Conservation (phyloP, 192 early-diverging fungal genomes). For the Neocallimastix lanati region DNA sequence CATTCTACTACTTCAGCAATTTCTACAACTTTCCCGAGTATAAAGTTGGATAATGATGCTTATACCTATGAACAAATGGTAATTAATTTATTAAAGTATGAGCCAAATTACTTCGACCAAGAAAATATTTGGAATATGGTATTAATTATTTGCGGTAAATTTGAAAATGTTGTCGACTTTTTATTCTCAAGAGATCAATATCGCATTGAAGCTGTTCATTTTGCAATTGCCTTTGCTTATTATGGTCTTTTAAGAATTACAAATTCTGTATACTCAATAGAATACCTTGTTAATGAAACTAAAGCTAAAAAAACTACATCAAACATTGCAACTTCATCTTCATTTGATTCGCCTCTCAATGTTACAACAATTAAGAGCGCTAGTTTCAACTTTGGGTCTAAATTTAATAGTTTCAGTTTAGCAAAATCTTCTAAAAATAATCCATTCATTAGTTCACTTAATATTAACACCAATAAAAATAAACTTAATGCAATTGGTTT, state of each 20-base stretch:
- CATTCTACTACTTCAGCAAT: not conserved
- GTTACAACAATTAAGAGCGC: not conserved
- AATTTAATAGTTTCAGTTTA: not conserved
- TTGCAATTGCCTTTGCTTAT: slow-evolving; percentile 64
- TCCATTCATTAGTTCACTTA: not conserved
- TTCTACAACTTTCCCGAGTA: not conserved
- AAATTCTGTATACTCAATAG: slow-evolving; percentile 18
- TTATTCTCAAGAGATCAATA: slow-evolving; percentile 38
- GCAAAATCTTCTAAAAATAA: not conserved
- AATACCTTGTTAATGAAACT: slow-evolving; percentile 2
- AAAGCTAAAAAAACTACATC: not conserved
- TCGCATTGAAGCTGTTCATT: slow-evolving; percentile 73
- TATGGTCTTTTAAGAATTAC: slow-evolving; percentile 62
- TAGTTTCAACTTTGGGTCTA: not conserved
- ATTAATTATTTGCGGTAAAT: slow-evolving; percentile 68
- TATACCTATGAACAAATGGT: slow-evolving; percentile 54
- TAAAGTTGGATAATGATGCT: slow-evolving; percentile 17
- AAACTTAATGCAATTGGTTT: not conserved
- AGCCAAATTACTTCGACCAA: slow-evolving; percentile 42
- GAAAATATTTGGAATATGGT: slow-evolving; percentile 49
- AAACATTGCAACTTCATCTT: not conserved
- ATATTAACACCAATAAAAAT: not conserved
- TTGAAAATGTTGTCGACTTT: slow-evolving; percentile 68
- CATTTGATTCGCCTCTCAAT: not conserved
- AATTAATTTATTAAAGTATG: slow-evolving; percentile 39